Conservation (phyloP, 768 basidiomycete genomes). For the Suillus placidus region DNA sequence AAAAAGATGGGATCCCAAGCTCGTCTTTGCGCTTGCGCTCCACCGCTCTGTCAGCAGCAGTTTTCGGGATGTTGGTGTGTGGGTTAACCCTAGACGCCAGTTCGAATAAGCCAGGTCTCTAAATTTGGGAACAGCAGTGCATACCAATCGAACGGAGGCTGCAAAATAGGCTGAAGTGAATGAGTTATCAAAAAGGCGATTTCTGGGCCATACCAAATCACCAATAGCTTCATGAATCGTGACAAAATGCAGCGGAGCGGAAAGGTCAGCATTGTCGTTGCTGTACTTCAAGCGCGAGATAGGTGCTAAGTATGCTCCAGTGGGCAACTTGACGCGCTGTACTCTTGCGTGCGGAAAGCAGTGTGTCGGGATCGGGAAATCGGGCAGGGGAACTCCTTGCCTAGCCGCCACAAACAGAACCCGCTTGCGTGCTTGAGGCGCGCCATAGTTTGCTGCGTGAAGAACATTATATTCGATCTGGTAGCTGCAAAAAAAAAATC, state of each 20-base stretch:
- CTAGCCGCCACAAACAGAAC: slow-evolving; percentile 72
- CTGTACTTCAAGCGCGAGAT: slow-evolving; percentile 46
- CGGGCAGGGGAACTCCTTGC: slow-evolving; percentile 56
- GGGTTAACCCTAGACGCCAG: slow-evolving; percentile 56
- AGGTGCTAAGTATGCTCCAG: slow-evolving; percentile 43
- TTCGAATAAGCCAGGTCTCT: slow-evolving; percentile 7
- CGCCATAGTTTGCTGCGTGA: slow-evolving; percentile 73
- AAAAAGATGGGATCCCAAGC: slow-evolving; percentile 48
- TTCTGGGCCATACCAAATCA: slow-evolving; percentile 57
- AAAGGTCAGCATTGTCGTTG: slow-evolving; percentile 39
- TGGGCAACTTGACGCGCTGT: slow-evolving; percentile 45
- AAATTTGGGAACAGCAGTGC: slow-evolving; percentile 9
- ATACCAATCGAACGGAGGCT: slow-evolving; percentile 77
- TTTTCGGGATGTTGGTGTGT: slow-evolving; percentile 41
- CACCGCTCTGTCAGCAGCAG: slow-evolving; percentile 37
- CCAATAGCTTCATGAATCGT: slow-evolving; percentile 67
- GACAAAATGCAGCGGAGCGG: slow-evolving; percentile 60
- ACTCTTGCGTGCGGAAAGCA: slow-evolving; percentile 39
- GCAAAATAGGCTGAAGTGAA: slow-evolving; percentile 11
- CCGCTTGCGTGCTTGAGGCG: slow-evolving; percentile 66
- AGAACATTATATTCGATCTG: slow-evolving; percentile 67
- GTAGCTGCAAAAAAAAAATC: slow-evolving; percentile 40
- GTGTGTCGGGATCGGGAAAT: slow-evolving; percentile 68
- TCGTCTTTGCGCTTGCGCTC: slow-evolving; percentile 36
- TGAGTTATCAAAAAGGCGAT: slow-evolving; percentile 8